These are phyloP conservation scores for Paecilomyces fulvus DNA, from an alignment of 2,329 filamentous ascomycete genomes.

Conservation along the genomic window DNA sequence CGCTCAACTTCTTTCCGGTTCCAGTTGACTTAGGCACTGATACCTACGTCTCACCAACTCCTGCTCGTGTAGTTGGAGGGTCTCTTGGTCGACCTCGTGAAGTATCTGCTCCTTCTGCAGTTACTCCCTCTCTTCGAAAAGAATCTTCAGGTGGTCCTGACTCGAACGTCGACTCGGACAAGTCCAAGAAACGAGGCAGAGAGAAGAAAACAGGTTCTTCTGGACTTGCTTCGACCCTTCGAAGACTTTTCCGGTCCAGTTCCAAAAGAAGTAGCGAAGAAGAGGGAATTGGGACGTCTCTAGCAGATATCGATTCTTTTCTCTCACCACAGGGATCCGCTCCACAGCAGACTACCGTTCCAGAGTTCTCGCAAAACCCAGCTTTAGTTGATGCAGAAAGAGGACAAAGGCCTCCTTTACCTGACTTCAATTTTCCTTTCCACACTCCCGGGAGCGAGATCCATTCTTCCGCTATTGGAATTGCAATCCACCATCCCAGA, in stretches of 20 bases:
- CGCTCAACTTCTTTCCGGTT: constrained; percentile 11
- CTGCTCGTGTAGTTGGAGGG: constrained; percentile 1
- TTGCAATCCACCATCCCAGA: background rate
- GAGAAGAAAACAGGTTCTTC: constrained; percentile 4
- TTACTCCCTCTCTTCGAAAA: background rate
- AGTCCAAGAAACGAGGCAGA: background rate
- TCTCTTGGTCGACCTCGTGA: background rate
- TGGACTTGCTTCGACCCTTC: constrained; percentile 5
- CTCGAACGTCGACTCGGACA: background rate
- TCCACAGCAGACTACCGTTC: background rate
- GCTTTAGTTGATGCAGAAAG: background rate
- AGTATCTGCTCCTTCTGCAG: background rate
- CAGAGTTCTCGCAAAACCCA: background rate
- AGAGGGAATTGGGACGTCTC: background rate
- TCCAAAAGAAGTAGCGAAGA: constrained; percentile 1
- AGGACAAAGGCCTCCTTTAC: background rate
- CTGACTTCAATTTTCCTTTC: background rate
- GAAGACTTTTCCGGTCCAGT: constrained; percentile 7
- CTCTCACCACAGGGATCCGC: background rate
- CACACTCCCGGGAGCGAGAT: background rate
- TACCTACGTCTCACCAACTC: background rate
- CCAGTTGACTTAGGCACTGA: background rate
- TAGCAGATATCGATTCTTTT: background rate
- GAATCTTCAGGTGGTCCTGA: background rate
- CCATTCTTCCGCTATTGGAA: background rate